Percentiles rank a stretch among this genome's conserved stretches.
phyloP scores from a whole-genome alignment of 1,139 yeast species.

The Diutina mesorugosa region DNA sequence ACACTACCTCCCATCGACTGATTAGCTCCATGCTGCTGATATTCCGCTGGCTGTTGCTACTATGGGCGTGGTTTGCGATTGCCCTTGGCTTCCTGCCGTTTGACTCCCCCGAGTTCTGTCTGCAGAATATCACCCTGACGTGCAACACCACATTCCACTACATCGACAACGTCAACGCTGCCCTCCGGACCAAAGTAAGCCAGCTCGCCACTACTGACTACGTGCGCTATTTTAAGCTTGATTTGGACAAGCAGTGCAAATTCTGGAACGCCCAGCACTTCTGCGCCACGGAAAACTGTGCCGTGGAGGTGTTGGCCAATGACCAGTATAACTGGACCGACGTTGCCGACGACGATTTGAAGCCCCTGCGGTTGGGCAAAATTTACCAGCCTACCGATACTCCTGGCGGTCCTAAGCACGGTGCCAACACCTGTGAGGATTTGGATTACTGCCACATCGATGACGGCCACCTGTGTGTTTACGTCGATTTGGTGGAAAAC shows the following conservation, averaged over 20 bases:
- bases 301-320: slow-evolving; percentile 56
- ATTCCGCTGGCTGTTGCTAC: not conserved
- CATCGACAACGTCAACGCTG: slow-evolving; percentile 24
- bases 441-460: slow-evolving; percentile 53
- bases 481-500: slow-evolving; percentile 74
- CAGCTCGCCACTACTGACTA: slow-evolving; percentile 55
- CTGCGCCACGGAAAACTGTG: slow-evolving; percentile 90
- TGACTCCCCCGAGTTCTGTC: slow-evolving; percentile 33
- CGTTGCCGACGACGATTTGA: slow-evolving; percentile 49
- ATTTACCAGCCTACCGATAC: slow-evolving; percentile 12
- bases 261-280: slow-evolving; percentile 76
- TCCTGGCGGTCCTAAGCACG: slow-evolving; percentile 12
- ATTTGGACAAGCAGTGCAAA: slow-evolving; percentile 78
- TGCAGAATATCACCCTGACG: slow-evolving; percentile 32
- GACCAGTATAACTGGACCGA: slow-evolving; percentile 47
- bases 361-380: slow-evolving; percentile 60
- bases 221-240: slow-evolving; percentile 78
- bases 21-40: not conserved
- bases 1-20: not conserved
- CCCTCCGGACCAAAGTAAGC: slow-evolving; percentile 35
- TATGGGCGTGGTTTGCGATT: not conserved
- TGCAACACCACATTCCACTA: slow-evolving; percentile 36
- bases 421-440: slow-evolving; percentile 13
- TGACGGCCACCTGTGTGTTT: slow-evolving; percentile 47
- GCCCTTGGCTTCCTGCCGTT: slow-evolving; percentile 16